phyloP scores from a whole-genome alignment of 2,329 filamentous ascomycete genomes.

The Westerdykella aurantiaca region DNA sequence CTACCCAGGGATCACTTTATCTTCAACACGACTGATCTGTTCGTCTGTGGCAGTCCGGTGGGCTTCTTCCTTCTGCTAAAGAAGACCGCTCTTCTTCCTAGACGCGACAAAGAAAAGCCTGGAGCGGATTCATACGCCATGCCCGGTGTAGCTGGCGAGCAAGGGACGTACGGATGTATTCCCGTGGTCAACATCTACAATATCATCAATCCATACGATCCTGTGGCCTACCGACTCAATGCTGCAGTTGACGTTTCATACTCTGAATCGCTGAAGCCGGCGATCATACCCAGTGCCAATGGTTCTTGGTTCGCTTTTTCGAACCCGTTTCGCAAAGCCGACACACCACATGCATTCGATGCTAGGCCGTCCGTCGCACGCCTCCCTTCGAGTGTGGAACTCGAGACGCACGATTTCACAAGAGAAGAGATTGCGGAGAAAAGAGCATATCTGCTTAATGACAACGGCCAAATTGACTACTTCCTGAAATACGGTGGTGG shows the following conservation, averaged over 20 bases:
- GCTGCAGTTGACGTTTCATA: conserved; percentile 80
- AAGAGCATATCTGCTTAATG: conserved; percentile 80
- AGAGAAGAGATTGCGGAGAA: conserved; percentile 88
- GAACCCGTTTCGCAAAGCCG: conserved; percentile 35
- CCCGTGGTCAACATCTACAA: conserved; percentile 97
- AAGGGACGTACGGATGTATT: conserved; percentile 78
- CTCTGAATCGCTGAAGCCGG: conserved; percentile 67
- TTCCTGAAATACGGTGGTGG: conserved; percentile 79
- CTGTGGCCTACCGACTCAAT: conserved; percentile 89
- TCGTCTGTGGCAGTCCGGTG: conserved; percentile 82
- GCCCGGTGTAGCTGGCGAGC: conserved; percentile 64
- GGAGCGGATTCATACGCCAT: conserved; percentile 56
- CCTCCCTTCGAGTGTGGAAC: conserved; percentile 60
- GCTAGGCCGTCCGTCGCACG: conserved; percentile 32
- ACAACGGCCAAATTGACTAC: conserved; percentile 94
- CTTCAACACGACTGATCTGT: conserved; percentile 85
- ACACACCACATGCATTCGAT: conserved; percentile 6
- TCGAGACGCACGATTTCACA: conserved; percentile 93
- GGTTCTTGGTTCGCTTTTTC: conserved; percentile 42
- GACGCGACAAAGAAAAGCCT: conserved; percentile 68
- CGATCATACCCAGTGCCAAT: conserved; percentile 69
- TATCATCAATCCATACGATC: conserved; percentile 68
- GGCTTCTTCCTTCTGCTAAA: conserved; percentile 91
- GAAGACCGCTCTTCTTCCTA: conserved; percentile 63
- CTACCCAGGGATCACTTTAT: conserved; percentile 61